Conservation (phyloP, 2,329 filamentous ascomycete genomes). For the Pseudogymnoascus sp. region DNA sequence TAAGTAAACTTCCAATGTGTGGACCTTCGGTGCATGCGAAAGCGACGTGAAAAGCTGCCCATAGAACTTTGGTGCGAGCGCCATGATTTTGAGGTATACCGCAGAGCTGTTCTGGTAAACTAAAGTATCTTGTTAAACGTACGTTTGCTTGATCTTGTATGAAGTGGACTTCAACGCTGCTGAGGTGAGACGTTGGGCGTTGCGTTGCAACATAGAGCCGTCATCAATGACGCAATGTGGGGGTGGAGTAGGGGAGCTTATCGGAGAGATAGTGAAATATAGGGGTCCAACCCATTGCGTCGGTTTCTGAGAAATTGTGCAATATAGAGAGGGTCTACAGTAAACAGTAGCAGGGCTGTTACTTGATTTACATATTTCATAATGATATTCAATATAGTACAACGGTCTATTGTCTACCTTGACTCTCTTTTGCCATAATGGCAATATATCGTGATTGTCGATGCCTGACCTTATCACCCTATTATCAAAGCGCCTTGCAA, state of each 20-base stretch:
- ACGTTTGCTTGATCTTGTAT: not conserved
- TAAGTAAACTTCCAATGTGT: conserved; percentile 63
- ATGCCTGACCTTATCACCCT: not conserved
- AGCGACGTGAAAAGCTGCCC: conserved; percentile 54
- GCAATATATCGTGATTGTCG: not conserved
- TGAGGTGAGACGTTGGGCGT: not conserved
- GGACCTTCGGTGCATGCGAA: conserved; percentile 39
- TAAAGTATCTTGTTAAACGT: not conserved
- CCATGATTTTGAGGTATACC: conserved; percentile 44
- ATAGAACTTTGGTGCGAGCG: conserved; percentile 69
- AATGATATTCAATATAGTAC: conserved; percentile 2
- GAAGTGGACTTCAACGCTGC: not conserved
- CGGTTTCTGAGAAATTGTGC: not conserved
- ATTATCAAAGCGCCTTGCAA: not conserved
- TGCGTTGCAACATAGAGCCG: not conserved
- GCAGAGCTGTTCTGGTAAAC: conserved; percentile 13
- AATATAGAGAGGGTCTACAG: not conserved
- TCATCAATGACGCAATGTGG: conserved; percentile 2
- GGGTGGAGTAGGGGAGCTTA: not conserved
- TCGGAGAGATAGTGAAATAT: not conserved
- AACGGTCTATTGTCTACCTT: conserved; percentile 3
- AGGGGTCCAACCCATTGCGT: not conserved
- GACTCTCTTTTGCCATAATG: not conserved
- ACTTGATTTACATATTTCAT: not conserved
- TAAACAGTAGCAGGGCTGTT: not conserved